Percentiles rank a stretch among this genome's conserved stretches.
Conservation (phyloP, 148 eudicot species). For the Fagopyrum homotropicum region DNA sequence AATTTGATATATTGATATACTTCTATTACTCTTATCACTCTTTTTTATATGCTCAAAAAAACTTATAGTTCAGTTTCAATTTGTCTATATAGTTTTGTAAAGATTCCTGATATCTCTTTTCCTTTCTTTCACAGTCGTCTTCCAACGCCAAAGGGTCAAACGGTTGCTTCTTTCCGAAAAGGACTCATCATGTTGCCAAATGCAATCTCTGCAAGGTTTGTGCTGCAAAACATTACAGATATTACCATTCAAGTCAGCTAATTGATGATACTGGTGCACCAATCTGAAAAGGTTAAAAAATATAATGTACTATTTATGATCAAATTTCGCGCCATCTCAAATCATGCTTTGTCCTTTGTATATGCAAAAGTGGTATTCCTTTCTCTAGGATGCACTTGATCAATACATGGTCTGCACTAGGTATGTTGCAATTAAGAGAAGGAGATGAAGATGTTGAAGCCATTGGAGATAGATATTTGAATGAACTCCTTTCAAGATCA, state of each 20-base stretch:
- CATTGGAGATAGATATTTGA: conserved; percentile 14
- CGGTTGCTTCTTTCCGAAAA: no score
- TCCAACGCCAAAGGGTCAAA: no score
- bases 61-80: conserved; percentile 11
- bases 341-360: conserved; percentile 18
- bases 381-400: not conserved
- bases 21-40: not conserved
- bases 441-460: conserved; percentile 15
- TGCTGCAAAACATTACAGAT: no score
- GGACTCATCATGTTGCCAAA: no score
- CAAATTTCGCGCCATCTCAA: conserved; percentile 10
- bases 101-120: conserved; percentile 43
- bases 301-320: no score
- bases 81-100: conserved; percentile 15
- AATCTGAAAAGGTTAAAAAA: no score
- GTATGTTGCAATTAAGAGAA: not conserved
- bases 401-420: conserved; percentile 20
- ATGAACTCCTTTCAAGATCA: conserved; percentile 13
- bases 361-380: not conserved
- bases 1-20: no score
- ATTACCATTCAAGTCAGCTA: no score
- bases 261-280: no score
- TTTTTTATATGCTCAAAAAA: conserved; percentile 18
- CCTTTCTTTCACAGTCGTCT: no score
- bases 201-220: no score